phyloP scores from a whole-genome alignment of 768 basidiomycete species.

The Boletus edulis region DNA sequence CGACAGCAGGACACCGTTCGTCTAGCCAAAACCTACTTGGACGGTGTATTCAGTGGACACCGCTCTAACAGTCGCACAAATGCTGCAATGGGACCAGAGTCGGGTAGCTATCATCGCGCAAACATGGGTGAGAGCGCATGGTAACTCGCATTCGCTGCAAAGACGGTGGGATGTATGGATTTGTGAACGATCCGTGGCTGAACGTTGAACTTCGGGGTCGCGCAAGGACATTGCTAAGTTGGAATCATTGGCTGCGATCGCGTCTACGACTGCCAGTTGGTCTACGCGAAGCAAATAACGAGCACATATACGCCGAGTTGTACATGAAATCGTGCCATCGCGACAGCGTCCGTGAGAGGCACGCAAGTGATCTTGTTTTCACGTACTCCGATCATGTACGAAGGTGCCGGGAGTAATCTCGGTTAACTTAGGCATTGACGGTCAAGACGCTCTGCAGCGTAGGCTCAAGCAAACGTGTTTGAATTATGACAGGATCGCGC shows the following conservation, averaged over 20 bases:
- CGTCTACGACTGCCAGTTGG: slow-evolving; percentile 74
- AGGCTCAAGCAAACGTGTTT: slow-evolving; percentile 49
- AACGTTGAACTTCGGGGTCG: slow-evolving; percentile 87
- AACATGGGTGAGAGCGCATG: slow-evolving; percentile 38
- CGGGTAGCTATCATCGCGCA: background rate
- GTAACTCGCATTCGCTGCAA: slow-evolving; percentile 71
- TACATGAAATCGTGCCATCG: slow-evolving; percentile 50
- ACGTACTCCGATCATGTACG: slow-evolving; percentile 94
- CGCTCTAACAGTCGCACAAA: slow-evolving; percentile 96
- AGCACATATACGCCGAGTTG: background rate
- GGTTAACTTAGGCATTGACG: slow-evolving; percentile 70
- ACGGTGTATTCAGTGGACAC: slow-evolving; percentile 76
- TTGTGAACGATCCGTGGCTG: background rate
- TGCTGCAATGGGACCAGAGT: slow-evolving; percentile 42
- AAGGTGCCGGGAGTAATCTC: slow-evolving; percentile 87
- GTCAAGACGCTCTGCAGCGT: slow-evolving; percentile 97
- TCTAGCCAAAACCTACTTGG: too few species aligned
- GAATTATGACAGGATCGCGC: slow-evolving; percentile 4
- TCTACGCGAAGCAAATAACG: slow-evolving; percentile 44
- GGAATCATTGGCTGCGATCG: slow-evolving; percentile 79
- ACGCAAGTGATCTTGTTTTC: slow-evolving; percentile 95
- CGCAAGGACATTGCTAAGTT: slow-evolving; percentile 86
- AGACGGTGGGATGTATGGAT: slow-evolving; percentile 9
- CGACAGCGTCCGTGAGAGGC: slow-evolving; percentile 90
- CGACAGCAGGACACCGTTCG: slow-evolving; percentile 55